These are phyloP conservation scores for Salix viminalis DNA, from an alignment of 345 rosid genomes.

Conservation along the genomic window DNA sequence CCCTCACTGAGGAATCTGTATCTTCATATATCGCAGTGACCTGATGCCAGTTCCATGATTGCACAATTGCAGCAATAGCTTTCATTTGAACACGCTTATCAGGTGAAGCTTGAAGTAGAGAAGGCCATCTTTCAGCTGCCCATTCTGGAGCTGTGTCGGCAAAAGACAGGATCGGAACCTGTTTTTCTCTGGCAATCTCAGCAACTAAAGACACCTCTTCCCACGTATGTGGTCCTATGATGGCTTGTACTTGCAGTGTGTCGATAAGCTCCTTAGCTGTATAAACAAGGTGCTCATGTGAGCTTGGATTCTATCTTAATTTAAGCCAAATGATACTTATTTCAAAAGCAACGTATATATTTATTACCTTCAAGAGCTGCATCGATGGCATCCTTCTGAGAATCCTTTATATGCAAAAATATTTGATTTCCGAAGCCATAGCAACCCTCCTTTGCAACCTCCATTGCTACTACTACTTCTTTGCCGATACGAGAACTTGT, in stretches of 20 bases:
- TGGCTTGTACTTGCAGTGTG: constrained; percentile 8
- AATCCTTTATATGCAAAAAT: background rate
- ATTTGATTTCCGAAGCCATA: background rate
- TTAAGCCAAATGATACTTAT: background rate
- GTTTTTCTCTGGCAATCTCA: constrained; percentile 10
- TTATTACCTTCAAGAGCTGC: background rate
- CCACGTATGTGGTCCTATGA: constrained; percentile 27
- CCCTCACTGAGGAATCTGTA: constrained; percentile 3
- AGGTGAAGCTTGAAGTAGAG: constrained; percentile 19
- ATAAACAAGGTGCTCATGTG: too few relatives aligned
- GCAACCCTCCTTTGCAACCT: background rate
- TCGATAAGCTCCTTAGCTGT: constrained; percentile 14
- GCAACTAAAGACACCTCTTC: constrained; percentile 24
- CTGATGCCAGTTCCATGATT: constrained; percentile 21
- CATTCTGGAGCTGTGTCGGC: constrained; percentile 16
- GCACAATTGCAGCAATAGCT: constrained; percentile 22
- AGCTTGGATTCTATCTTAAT: too few relatives aligned
- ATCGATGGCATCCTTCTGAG: background rate
- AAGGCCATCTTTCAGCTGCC: constrained; percentile 18
- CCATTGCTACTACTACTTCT: background rate
- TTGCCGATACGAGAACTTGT: background rate
- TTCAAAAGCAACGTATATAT: background rate
- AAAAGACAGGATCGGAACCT: constrained; percentile 21
- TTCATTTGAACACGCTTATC: constrained; percentile 16
- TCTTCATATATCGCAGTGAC: constrained; percentile 18